Conservation (phyloP, 495 filamentous ascomycete species). For the Penicillium paradoxum region DNA sequence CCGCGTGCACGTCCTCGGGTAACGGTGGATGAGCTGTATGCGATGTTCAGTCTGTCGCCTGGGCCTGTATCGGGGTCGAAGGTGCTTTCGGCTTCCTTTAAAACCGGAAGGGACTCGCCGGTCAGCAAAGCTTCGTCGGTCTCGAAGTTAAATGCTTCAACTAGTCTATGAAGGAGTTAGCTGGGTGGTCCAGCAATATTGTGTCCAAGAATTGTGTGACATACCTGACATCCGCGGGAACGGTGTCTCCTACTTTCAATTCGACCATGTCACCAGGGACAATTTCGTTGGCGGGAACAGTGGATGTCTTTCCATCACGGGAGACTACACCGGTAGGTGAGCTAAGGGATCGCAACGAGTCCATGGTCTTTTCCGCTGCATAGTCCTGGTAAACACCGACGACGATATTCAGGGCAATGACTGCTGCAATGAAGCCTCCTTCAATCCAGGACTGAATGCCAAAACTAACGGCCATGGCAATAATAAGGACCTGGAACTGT, state of each 20-base stretch:
- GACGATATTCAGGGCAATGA: constrained; percentile 62
- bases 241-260: constrained; percentile 77
- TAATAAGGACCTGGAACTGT: constrained; percentile 51
- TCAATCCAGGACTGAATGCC: constrained; percentile 67
- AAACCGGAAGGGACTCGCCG: constrained; percentile 71
- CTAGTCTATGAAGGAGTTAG: constrained; percentile 35
- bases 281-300: constrained; percentile 50
- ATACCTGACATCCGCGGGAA: constrained; percentile 64
- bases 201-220: not conserved
- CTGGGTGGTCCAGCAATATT: not conserved
- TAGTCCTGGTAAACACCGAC: constrained; percentile 70
- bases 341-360: constrained; percentile 58
- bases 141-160: constrained; percentile 67
- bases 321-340: constrained; percentile 58
- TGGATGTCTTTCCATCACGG: constrained; percentile 48
- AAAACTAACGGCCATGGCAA: constrained; percentile 67
- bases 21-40: constrained; percentile 66
- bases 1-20: constrained; percentile 66
- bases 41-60: constrained; percentile 67
- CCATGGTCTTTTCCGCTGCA: constrained; percentile 71
- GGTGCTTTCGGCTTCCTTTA: constrained; percentile 47
- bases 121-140: constrained; percentile 71
- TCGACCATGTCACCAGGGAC: constrained; percentile 65
- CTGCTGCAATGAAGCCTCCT: constrained; percentile 60
- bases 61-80: constrained; percentile 51